These are phyloP conservation scores for Coprinopsis marcescibilis DNA, from an alignment of 768 basidiomycete genomes.

Conservation along the genomic window DNA sequence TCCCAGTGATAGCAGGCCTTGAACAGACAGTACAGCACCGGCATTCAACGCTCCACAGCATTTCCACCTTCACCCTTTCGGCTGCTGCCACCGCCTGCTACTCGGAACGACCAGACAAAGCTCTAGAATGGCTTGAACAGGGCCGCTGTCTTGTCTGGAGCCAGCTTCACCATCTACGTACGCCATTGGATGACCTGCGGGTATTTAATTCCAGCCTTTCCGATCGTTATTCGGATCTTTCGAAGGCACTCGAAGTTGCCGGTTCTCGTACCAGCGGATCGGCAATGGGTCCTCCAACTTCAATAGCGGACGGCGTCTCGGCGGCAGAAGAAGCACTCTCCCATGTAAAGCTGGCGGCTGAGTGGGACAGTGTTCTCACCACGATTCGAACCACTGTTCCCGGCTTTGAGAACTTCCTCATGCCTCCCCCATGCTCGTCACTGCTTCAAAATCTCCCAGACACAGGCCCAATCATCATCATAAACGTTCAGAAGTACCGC, in stretches of 20 bases:
- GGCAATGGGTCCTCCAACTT: background rate
- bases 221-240: conserved; percentile 3
- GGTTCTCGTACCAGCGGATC: background rate
- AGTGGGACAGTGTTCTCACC: conserved; percentile 13
- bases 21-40: no score
- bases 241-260: conserved; percentile 10
- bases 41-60: conserved; percentile 4
- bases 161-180: conserved; percentile 15
- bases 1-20: no score
- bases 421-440: conserved; percentile 1
- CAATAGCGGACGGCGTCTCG: background rate
- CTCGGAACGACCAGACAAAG: conserved; percentile 3
- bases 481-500: conserved; percentile 9
- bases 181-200: conserved; percentile 15
- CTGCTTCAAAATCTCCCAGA: conserved; percentile 6
- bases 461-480: conserved; percentile 1
- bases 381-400: conserved; percentile 7
- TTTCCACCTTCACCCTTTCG: conserved; percentile 6
- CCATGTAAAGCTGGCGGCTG: conserved; percentile 11
- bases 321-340: conserved; percentile 3
- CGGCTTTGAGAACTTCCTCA: conserved; percentile 15
- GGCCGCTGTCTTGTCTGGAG: conserved; percentile 20
- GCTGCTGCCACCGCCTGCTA: conserved; percentile 14
- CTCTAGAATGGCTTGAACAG: conserved; percentile 22
- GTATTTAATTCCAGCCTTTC: conserved; percentile 7